Evolutionary conservation across 192 early-diverging fungal genomes (phyloP), one percentile per base, ranked within the genome.

Genomic region (Backusella westeae): DNA sequence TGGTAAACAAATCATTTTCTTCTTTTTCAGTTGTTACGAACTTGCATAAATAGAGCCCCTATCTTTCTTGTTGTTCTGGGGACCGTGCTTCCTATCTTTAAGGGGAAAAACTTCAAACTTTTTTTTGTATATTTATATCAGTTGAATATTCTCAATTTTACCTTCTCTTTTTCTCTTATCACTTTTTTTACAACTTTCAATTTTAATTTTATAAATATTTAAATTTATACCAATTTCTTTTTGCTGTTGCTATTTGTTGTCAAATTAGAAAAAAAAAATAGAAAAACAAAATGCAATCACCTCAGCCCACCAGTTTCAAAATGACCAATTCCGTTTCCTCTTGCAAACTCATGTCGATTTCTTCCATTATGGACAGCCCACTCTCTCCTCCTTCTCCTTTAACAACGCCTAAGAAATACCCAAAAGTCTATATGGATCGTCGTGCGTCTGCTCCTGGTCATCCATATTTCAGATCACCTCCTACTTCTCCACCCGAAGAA

Each of bases 261-360:
- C 21, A 63, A 63, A 63, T 63, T 63, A 63, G 53, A 63, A 63
- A 63, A 63, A 14, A 26, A 29, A 63, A 14, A 63, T 14, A 71
- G 17, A 71, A 49, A 63, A 63, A 10, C 10, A 71, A 49, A 34
- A 71, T 71, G 70, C 70, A 71, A 49, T 71, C 70, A 49, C 21
- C 42, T 46, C 35, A 71, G 42, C 42, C 70, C 29, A 71, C 39
- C 41, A 71, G 26, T 44, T 46, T 46, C 42, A 71, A 71, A 32
- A 71, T 29, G 41, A 71, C 39, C 23, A 44, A 39, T 15, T 42
- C 56, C 56, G 56, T 63, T 29, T n/a, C 70, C 1, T 41, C 63
- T 36, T 67, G 56, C 36, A 79, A 79, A 63, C 49, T 67, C 26
- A 79, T 79, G 78, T 74, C 78, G 32, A 41, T 79, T 44, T 74